Evolutionary conservation across 2,329 filamentous ascomycete species (phyloP), one percentile per base, ranked within the genome.

Genomic region (Colletotrichum costaricense): DNA sequence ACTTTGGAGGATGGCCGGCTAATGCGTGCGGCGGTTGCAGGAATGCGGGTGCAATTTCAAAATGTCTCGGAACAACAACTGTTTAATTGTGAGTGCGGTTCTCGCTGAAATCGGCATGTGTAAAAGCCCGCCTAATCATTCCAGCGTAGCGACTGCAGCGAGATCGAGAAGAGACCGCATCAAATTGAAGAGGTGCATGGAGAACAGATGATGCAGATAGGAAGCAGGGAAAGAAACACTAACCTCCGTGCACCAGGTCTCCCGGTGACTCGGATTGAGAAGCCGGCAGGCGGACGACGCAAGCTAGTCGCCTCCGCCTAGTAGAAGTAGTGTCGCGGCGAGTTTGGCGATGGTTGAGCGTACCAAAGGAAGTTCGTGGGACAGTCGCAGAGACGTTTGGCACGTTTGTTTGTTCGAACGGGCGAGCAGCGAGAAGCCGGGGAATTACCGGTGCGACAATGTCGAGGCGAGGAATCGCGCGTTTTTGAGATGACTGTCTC

Each of bases 171-270:
- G 63, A 62, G 55, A 57, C 26, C 60, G 55, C 67, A 52, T 30
- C 35, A 56, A 42, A 59, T 46, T 35, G 63, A 28, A 6, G 52
- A 28, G 67, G 54, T 46, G 46, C 68, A 42, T 38, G 58, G 28
- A n/a, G 64, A 42, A 71, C n/a, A 26, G 38, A n/a, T 54, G 33
- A 30, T 30, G 30, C 33, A 57, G 11, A 46, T 22, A 12, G 28
- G 35, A 28, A 33, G 22, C 16, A 73, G 64, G 57, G 57, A 46
- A 60, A 65, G 9, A n/a, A 30, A n/a, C 12, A 73, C 70, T 49
- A 30, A 73, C 67, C 62, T 73, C 60, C 8, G 67, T 73, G 70
- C 56, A 66, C 70, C 30, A 42, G 55, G 70, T 70, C 60, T 67
- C 70, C 56, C 38, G 49, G 69, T 64, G 56, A 69, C 42, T 69